Base-by-base conservation (phyloP, 345 rosid genomes). In the Gossypium sturtianum region DNA sequence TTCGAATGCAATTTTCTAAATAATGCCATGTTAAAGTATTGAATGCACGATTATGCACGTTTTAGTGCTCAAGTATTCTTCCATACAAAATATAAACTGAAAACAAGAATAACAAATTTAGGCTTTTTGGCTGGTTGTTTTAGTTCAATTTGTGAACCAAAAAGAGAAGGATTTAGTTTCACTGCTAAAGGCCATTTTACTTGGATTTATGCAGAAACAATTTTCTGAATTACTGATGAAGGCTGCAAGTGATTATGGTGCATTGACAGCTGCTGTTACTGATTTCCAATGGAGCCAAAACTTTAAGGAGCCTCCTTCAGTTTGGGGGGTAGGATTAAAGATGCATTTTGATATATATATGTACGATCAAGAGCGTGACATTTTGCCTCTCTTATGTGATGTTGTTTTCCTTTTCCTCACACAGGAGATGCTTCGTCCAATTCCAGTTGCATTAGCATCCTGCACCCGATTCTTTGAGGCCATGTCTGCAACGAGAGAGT, bases 401-500 rank as follows among this genome's bases (percentile, higher is more conserved):
- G 61, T 67, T 1, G 9, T 68, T 16, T 56, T n/a, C 9, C 7
- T 77, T 58, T 11, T 10, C 6, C 15, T 70, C 45, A 22, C 71
- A 69, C 86, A 96, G 97, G 99, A 96, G 84, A 93, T 96, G 98
- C 87, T 96, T 49, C 98, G 98, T 34, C 99, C 99, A 20, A 91
- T 93, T 79, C 99, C 98, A 0, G 98, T 96, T 76, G 99, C 99
- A 64, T 83, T 96, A 75, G 99, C 99, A 73, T 96, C 99, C 17
- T 93, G 97, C 82, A 91, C 99, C 47, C 82, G 98, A 74, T 93
- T 93, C 83, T 96, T 96, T 48, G 98, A 96, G 79, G 99, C 99
- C 58, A 91, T 93, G 99, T 88, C 98, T 23, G 99, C 98, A 20
- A 91, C 91, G 97, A 90, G 99, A 86, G 99, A 96, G 83, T 96